A percentile compares a stretch with the other conserved stretches of the same genome.
Conservation (phyloP, 495 filamentous ascomycete species). For the Neurospora sp. region DNA sequence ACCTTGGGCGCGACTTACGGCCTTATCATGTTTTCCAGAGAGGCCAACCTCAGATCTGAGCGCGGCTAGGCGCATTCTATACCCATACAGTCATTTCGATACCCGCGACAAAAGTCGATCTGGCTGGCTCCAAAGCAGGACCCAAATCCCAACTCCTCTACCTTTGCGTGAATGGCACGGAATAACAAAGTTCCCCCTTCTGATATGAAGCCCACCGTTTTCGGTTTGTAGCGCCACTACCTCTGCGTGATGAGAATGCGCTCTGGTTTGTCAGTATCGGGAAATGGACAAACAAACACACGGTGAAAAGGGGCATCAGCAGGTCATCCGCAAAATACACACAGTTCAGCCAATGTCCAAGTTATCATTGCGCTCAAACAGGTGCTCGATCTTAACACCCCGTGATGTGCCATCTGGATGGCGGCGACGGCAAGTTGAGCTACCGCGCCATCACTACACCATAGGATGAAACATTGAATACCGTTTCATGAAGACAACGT, state of each 20-base stretch:
- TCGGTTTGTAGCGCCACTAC: neutral
- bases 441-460: neutral
- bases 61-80: neutral
- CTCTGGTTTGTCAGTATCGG: neutral
- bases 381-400: neutral
- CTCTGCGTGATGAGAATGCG: neutral
- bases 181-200: neutral
- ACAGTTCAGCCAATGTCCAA: neutral
- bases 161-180: neutral
- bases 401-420: neutral
- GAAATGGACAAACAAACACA: neutral
- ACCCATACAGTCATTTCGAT: neutral
- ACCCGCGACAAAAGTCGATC: neutral
- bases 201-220: neutral
- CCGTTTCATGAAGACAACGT: neutral
- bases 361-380: neutral
- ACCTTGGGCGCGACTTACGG: neutral
- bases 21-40: neutral
- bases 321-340: neutral
- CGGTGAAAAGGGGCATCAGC: neutral
- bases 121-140: neutral
- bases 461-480: neutral
- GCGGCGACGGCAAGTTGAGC: neutral
- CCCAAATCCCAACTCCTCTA: neutral
- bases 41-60: neutral